These are phyloP conservation scores for Boechera retrofracta DNA, from an alignment of 345 rosid species.

Conservation along the genomic window DNA sequence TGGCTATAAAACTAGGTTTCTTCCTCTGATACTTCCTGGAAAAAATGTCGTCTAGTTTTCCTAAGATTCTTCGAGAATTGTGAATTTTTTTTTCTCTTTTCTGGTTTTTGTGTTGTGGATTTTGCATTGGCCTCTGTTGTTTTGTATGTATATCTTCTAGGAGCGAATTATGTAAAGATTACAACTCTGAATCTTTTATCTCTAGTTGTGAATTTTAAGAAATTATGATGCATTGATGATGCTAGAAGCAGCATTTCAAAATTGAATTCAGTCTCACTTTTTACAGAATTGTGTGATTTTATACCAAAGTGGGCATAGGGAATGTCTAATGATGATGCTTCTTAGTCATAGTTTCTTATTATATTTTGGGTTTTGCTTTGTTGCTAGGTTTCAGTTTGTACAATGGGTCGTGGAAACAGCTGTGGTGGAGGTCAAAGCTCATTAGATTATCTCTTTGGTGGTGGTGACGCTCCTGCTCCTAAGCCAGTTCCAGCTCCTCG, in stretches of 20 bases:
- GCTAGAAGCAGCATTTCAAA: not conserved
- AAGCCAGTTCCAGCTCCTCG: conserved; percentile 40
- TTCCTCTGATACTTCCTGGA: not conserved
- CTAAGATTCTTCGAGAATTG: not conserved
- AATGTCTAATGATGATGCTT: not conserved
- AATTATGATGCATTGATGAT: not conserved
- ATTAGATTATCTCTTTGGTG: conserved; percentile 72
- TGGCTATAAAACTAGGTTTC: conserved; percentile 2
- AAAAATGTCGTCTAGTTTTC: not conserved
- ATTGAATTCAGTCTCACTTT: not conserved
- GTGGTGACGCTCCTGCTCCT: conserved; percentile 57
- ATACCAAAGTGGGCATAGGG: not conserved
- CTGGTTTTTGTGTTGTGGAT: not conserved
- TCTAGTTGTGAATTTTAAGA: not conserved
- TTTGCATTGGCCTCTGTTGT: not conserved
- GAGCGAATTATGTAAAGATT: too few relatives aligned
- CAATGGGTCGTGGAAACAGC: conserved; percentile 84
- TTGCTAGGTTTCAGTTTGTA: conserved; percentile 20
- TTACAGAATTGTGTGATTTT: too few relatives aligned
- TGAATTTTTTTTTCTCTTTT: not conserved
- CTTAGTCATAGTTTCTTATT: not conserved
- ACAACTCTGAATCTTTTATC: not conserved
- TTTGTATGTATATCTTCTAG: not conserved
- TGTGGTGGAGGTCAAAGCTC: conserved; percentile 93
- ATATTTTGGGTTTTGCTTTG: not conserved